Evolutionary conservation across 2,329 filamentous ascomycete species (phyloP).

Genomic region (Trichoderma gracile): DNA sequence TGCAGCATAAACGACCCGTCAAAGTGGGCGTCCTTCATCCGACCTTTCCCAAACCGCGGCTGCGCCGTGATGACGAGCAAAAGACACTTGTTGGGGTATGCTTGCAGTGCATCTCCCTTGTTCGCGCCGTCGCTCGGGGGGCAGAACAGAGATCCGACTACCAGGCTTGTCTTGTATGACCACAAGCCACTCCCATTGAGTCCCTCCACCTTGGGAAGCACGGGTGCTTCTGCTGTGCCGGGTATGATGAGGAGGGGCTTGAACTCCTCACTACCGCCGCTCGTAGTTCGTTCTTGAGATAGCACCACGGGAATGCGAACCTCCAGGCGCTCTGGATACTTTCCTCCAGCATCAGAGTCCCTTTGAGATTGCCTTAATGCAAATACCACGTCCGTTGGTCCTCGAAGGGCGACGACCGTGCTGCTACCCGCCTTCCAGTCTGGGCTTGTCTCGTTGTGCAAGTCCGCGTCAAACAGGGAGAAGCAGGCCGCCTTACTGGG

Average conservation of each 20-base stretch:
- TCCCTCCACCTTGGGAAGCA: neutral
- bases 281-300: neutral
- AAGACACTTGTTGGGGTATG: neutral
- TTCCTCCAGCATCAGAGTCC: neutral
- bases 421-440: neutral
- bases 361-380: neutral
- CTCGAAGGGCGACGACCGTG: neutral
- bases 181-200: neutral
- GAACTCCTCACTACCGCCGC: neutral
- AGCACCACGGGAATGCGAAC: neutral
- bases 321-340: neutral
- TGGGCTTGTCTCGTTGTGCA: neutral
- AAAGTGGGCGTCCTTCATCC: neutral
- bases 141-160: neutral
- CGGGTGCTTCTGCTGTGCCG: neutral
- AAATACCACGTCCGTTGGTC: neutral
- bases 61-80: neutral
- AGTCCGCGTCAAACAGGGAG: neutral
- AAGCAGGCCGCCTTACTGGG: neutral
- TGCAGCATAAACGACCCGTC: neutral
- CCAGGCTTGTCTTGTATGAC: neutral
- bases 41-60: neutral
- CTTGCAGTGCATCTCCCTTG: neutral
- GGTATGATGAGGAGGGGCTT: neutral
- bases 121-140: neutral